Base-by-base conservation (phyloP, 2,329 filamentous ascomycete genomes). In the Cytospora schulzeri region DNA sequence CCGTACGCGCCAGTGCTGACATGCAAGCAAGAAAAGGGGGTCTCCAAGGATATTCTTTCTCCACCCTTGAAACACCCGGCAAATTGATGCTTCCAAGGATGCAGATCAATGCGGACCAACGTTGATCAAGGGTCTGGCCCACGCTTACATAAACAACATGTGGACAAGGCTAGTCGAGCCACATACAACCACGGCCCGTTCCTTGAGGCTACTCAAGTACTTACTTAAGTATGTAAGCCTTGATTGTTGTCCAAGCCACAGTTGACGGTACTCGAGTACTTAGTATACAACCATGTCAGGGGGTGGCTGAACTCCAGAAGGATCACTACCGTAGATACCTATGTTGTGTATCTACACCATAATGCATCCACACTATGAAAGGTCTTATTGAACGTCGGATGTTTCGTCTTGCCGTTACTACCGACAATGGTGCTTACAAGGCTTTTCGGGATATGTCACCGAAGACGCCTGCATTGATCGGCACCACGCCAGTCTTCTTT, bases 41-140 rank as follows among this genome's bases (percentile, higher is more conserved):
- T 24, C n/a, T 15, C 14, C 6, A 24, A 19, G 35, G 35, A 24
- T 31, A 22, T 55, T 22, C 14, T 62, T 62, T 35, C 52, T 53
- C 59, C 59, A 55, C 59, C 35, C 52, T 33, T 62, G 59, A 62
- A 62, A 62, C 59, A 54, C 26, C 15, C 2, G 14, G 17, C 52
- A 45, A 48, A 48, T 12, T 48, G n/a, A 48, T 48, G 1, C 22
- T 12, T 12, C 7, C 45, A 22, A 15, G 45, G 45, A 24, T 48
- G 45, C 22, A 14, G 45, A 48, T 48, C 45, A 48, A 48, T 48
- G 45, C 45, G n/a, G 11, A 45, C 9, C 19, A 45, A 11, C 2
- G 19, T 45, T 45, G 41, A 45, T 48, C n/a, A 22, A 48, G 22
- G n/a, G n/a, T 4, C n/a, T 5, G 5, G 19, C 3, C 19, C 45